A percentile compares a stretch with the other conserved stretches of the same genome.
Evolutionary conservation across 2,329 filamentous ascomycete species (phyloP).

Genomic region (Teratosphaeria nubilosa): DNA sequence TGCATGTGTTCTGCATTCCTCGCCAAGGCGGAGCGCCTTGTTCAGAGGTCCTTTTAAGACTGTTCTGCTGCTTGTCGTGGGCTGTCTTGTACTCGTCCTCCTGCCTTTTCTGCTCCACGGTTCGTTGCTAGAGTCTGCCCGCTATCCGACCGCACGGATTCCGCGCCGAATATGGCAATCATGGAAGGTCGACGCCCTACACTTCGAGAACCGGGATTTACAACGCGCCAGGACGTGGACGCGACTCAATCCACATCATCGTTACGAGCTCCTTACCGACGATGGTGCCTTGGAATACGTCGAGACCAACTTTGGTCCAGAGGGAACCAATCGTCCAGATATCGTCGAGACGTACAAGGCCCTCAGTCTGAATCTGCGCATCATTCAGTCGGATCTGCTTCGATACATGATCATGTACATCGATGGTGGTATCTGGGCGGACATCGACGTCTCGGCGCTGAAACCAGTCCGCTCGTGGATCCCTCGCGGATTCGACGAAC

Average conservation of each 20-base stretch:
- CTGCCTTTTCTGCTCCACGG: background rate
- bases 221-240: conserved; percentile 55
- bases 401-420: conserved; percentile 60
- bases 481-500: conserved; percentile 51
- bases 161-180: conserved; percentile 67
- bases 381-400: conserved; percentile 57
- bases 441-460: conserved; percentile 50
- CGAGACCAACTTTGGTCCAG: conserved; percentile 55
- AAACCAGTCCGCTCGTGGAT: conserved; percentile 48
- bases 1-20: background rate
- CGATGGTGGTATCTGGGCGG: conserved; percentile 53
- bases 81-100: background rate
- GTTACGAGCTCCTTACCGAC: conserved; percentile 62
- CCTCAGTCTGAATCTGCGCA: conserved; percentile 49
- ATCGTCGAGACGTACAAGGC: conserved; percentile 51
- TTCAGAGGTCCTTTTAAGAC: background rate
- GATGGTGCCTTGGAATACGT: conserved; percentile 58
- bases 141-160: conserved; percentile 17
- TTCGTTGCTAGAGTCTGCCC: background rate
- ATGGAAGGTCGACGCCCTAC: conserved; percentile 60
- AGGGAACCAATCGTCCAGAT: conserved; percentile 56
- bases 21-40: background rate
- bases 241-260: conserved; percentile 53
- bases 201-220: conserved; percentile 55
- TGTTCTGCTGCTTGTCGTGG: background rate